Conservation (phyloP, 2,329 filamentous ascomycete species). For the Fusarium pilosicola region DNA sequence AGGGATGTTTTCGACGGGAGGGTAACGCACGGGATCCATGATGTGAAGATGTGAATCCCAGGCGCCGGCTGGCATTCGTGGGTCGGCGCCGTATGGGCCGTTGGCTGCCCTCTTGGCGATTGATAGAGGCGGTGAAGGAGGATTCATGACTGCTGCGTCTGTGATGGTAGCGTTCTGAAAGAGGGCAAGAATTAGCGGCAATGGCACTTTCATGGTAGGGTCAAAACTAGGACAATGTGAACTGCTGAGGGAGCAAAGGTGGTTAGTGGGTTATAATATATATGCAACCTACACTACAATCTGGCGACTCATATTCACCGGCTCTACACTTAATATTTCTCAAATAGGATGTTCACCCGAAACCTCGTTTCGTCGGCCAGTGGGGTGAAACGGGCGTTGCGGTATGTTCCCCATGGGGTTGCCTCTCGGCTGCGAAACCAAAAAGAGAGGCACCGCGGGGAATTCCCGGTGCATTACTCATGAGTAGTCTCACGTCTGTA, state of each 20-base stretch:
- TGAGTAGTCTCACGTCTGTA: neutral
- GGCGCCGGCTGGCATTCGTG: neutral
- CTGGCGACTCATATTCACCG: rapidly evolving
- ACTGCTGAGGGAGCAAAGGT: neutral
- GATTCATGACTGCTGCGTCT: neutral
- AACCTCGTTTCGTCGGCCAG: neutral
- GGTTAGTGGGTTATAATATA: neutral
- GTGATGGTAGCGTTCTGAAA: too few species aligned
- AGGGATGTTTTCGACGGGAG: neutral
- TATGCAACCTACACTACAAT: too few species aligned
- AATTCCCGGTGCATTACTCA: neutral
- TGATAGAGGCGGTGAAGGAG: neutral
- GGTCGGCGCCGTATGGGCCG: neutral
- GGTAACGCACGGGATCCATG: neutral
- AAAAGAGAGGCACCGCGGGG: neutral
- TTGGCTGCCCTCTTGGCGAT: neutral
- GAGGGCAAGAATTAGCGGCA: neutral
- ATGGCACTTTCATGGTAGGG: neutral
- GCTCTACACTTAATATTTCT: too few species aligned
- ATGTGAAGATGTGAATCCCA: constrained; percentile 4
- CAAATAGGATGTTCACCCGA: neutral
- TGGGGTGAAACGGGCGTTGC: neutral
- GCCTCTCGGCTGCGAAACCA: neutral
- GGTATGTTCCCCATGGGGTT: neutral
- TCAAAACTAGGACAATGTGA: neutral